Base-by-base conservation (phyloP, 2,329 filamentous ascomycete species). In the Lomentospora prolificans region DNA sequence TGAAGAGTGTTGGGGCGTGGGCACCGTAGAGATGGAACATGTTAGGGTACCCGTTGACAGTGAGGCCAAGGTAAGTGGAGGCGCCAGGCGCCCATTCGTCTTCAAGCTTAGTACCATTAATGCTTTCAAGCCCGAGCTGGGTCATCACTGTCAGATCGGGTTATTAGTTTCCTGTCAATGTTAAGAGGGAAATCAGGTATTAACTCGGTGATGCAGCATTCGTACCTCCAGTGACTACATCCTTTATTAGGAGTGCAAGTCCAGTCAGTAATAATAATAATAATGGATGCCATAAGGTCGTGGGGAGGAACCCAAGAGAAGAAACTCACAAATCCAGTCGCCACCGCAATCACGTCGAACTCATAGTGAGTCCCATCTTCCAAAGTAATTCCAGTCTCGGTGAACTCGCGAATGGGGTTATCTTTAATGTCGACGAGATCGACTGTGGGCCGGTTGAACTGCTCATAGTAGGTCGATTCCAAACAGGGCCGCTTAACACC, bases 1-100 rank as follows among this genome's bases (percentile, higher is more conserved):
- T 65, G 4, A 83, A 67, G 0, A 78, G 71, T 0, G 79, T 82
- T 0, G 80, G 80, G 0, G 70, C 77, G n/a, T 84, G 80, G 0
- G 74, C 69, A 0, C 80, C 80, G 62, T 82, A 83, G 51, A 77
- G 67, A 59, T 74, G 68, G 65, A 78, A 77, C 72, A 78, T 75
- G 61, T 77, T 78, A 30, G 75, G 75, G 51, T 73, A 78, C 12
- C 71, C 72, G 51, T 63, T 62, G 33, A 75, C 68, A 0, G 71
- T 72, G 3, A 65, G 69, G 4, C 75, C 75, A 2, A 78, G 69
- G 55, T 76, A 76, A 0, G 74, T 75, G 48, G 66, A 65, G 3
- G 70, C 70, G 0, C 71, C 72, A 1, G 61, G 55, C 22, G 61
- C 60, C 75, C 75, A 77, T 54, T 75, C 65, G n/a, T 75, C 66